Evolutionary conservation across 139 green algal genomes (phyloP), one percentile per base, ranked within the genome.

Genomic region (Volvox reticuliferus): DNA sequence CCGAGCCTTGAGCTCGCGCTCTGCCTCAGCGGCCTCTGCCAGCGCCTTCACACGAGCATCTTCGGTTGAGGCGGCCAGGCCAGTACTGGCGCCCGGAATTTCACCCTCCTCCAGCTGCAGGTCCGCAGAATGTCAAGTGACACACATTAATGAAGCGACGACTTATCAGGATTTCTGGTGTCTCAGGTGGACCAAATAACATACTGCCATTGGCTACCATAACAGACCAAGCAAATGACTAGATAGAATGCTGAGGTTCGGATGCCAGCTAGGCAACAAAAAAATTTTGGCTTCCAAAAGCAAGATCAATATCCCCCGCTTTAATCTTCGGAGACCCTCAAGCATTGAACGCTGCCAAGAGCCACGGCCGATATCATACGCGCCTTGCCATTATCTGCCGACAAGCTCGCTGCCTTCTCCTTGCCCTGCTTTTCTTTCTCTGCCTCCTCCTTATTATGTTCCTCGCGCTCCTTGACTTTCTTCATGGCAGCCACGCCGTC

Each of bases 1-100:
- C 35, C 97, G 92, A 2, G 94, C 97, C 94, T 97, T 95, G 65
- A 96, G 90, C 92, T 98, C 95, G 22, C 94, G 93, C 73, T 94
- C 86, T 16, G 94, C 97, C 32, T 93, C 79, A 1, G 87, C 73
- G 76, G 89, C 92, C 32, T 83, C 94, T 35, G 85, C 83, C 26
- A 92, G 75, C 16, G 76, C 82, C 33, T 67, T 86, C 33, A 65
- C 84, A 77, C 91, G 92, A n/a, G 90, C 87, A 80, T 94, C 89
- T 20, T 94, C 91, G 12, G 87, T 33, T 24, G 83, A 16, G 63
- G 82, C 35, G 67, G 85, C 44, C 18, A 62, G 12, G 16, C 28
- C 65, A 22, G 78, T 9, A 36, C 83, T 0, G 85, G 50, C 0
- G n/a, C 14, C 24, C 20, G 79, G 83, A 0, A 94, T 89, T 89